Evolutionary conservation across 495 filamentous ascomycete genomes (phyloP), one percentile per base, ranked within the genome.

Genomic region (Aspergillus hancockii): DNA sequence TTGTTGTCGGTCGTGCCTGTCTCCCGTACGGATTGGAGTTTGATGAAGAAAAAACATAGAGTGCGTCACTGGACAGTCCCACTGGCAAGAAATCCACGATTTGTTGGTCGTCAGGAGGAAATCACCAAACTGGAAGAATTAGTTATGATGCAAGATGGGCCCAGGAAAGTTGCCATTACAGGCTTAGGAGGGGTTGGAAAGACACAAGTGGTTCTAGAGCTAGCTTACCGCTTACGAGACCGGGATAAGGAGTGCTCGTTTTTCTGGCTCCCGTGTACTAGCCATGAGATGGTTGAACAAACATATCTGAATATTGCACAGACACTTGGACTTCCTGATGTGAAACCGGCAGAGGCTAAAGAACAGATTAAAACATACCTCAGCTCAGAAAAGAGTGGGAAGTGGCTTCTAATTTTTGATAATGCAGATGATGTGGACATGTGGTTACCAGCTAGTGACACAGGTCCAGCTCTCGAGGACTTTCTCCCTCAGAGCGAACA

Each of bases 131-230:
- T 59, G 14, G 57, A 59, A 32, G 14, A 38, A n/a, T 30, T 61
- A 30, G 28, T 61, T 1, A 8, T 45, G 4, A 54, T 9, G 41
- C 41, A 18, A 13, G 23, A 51, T 38, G 31, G 47, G 45, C 28
- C 31, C 10, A 22, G 19, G 58, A 67, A 61, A 38, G 41, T 70
- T 16, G 61, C 77, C 8, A 62, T 84, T 21, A 56, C 62, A 5
- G 80, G 81, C n/a, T 1, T 68, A 80, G 12, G 79, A 13, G 79
- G 78, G 16, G 68, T 79, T 13, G 79, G 78, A 5, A 84, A 83
- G 62, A 80, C 80, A 8, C 80, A 81, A 63, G 57, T 85, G 12
- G 80, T 73, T 1, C 63, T 85, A n/a, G 71, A 79, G 55, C 55
- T 81, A 53, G 73, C 75, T 4, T 77, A 80, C 61, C 62, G 70